These are phyloP conservation scores for Elsinoe necatrix DNA, from an alignment of 2,329 filamentous ascomycete species.

Conservation along the genomic window DNA sequence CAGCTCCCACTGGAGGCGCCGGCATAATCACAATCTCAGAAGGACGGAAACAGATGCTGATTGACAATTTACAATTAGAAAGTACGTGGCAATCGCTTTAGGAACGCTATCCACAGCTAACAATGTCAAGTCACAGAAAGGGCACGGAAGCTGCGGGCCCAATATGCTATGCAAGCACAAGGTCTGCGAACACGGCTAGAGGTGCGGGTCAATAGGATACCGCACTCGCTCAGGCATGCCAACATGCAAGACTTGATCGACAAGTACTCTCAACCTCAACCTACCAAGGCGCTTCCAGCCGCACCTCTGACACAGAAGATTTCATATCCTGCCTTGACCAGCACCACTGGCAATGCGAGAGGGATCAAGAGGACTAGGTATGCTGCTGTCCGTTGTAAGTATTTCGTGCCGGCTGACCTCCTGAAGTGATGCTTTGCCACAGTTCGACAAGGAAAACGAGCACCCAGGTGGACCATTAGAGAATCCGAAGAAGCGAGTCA, in stretches of 20 bases:
- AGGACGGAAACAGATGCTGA: conserved; percentile 72
- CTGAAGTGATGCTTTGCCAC: conserved; percentile 51
- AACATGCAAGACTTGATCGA: conserved; percentile 74
- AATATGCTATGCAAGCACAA: conserved; percentile 81
- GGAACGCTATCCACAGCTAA: neutral
- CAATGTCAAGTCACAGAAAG: conserved; percentile 66
- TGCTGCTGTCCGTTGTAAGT: conserved; percentile 20
- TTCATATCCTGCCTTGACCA: neutral
- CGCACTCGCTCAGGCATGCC: conserved; percentile 64
- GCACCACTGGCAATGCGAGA: conserved; percentile 16
- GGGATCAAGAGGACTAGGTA: conserved; percentile 29
- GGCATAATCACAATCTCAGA: conserved; percentile 27
- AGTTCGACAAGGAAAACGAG: conserved; percentile 67
- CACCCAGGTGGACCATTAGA: conserved; percentile 44
- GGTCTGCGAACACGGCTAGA: conserved; percentile 79
- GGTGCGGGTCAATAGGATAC: conserved; percentile 87
- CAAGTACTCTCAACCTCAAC: conserved; percentile 35
- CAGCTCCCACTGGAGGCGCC: conserved; percentile 7
- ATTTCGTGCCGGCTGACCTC: conserved; percentile 23
- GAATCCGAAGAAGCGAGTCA: conserved; percentile 60
- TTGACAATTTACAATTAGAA: conserved; percentile 84
- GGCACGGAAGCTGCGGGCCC: conserved; percentile 75
- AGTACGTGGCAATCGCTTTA: conserved; percentile 43
- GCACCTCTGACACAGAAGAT: conserved; percentile 17
- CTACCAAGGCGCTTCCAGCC: conserved; percentile 22